Base-by-base conservation (phyloP, 257 asterid species). In the Thymus mandschuricus region DNA sequence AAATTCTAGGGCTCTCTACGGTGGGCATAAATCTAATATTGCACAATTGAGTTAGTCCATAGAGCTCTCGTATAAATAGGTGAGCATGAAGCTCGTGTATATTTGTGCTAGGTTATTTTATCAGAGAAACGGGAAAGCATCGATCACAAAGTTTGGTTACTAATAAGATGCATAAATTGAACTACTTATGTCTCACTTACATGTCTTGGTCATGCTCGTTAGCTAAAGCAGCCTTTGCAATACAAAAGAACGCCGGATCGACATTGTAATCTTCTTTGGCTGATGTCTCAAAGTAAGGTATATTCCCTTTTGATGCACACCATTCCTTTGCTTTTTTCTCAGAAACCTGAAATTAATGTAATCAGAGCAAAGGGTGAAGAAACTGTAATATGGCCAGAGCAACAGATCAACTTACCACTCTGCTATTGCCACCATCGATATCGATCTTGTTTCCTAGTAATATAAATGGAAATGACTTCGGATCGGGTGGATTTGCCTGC, bases 181-280 rank as follows among this genome's bases (percentile, higher is more conserved):
- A 54, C 64, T 62, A 48, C 6, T 15, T 44, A 79, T 21, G 13
- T 38, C n/a, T 8, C 50, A 84, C 98, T 91, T 76, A 91, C 98
- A 89, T 94, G 77, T 89, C 97, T 81, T 95, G 98, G 83, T 95
- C 98, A 50, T 86, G 88, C 80, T 89, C 97, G 58, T 87, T 95
- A 77, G 93, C 96, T 60, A 95, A 71, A 58, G 99, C 96, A 68
- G 96, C 88, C 86, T 89, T 92, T n/a, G 99, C 99, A 64, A 95
- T 83, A 60, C 89, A 83, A 43, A 88, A 81, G 89, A 95, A 95
- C 51, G 99, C 96, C 60, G 96, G 89, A 74, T 95, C 99, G 28
- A 95, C 98, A 68, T 92, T 92, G 83, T 76, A 81, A 82, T 92
- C 99, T 89, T 95, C 99, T 82, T 92, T 95, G 31, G 99, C 99